These are phyloP conservation scores for Erysimum cheiranthoides DNA, from an alignment of 345 rosid genomes.

Conservation along the genomic window DNA sequence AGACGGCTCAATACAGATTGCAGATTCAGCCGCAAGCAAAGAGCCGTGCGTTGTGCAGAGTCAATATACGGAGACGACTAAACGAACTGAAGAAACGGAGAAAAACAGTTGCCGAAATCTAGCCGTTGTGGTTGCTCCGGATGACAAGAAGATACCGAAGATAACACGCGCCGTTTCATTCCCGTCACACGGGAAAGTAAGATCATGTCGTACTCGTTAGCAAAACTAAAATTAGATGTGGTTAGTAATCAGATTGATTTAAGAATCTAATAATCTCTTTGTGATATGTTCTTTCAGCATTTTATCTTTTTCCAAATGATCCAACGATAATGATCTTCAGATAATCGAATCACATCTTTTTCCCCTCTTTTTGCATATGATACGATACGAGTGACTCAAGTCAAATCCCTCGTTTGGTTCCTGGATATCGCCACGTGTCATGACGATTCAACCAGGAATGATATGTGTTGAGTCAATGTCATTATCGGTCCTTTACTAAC, in stretches of 20 bases:
- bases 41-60: background rate
- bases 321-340: background rate
- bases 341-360: background rate
- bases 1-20: slow-evolving; percentile 17
- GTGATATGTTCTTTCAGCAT: background rate
- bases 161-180: slow-evolving; percentile 37
- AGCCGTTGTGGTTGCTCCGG: slow-evolving; percentile 28
- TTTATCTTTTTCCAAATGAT: background rate
- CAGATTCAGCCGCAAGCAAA: slow-evolving; percentile 17
- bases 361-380: too few relatives aligned
- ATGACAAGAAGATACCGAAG: slow-evolving; percentile 19
- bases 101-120: slow-evolving; percentile 25
- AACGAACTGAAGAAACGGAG: slow-evolving; percentile 6
- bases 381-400: background rate
- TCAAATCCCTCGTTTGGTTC: background rate
- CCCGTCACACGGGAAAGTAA: slow-evolving; percentile 32
- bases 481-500: too few relatives aligned
- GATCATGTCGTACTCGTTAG: slow-evolving; percentile 39
- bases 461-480: too few relatives aligned
- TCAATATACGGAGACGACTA: background rate
- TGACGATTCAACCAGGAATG: too few relatives aligned
- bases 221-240: background rate
- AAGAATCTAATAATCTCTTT: slow-evolving; percentile 2
- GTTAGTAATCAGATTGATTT: slow-evolving; percentile 8
- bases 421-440: background rate